Conservation (phyloP, 495 filamentous ascomycete genomes). For the Lindgomyces ingoldianus region DNA sequence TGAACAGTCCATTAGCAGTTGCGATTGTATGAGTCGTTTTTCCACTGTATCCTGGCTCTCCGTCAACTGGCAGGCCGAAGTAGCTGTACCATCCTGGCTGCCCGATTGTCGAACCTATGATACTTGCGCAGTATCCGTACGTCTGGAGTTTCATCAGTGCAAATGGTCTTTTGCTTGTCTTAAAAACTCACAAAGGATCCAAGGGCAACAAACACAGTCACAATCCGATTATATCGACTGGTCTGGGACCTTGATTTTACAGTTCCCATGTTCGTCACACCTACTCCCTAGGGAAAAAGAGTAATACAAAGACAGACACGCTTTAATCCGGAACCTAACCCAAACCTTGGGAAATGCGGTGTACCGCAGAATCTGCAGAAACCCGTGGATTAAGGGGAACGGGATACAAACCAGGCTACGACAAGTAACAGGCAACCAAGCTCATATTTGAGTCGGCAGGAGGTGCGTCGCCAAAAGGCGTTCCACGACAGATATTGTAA, state of each 20-base stretch:
- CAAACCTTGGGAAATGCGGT: no score
- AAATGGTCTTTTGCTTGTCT: neutral
- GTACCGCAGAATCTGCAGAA: no score
- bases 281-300: neutral
- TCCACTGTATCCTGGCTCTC: conserved; percentile 4
- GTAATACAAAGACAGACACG: no score
- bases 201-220: conserved; percentile 13
- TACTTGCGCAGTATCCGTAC: conserved; percentile 14
- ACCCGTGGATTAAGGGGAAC: no score
- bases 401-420: no score
- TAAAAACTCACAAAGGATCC: conserved; percentile 5
- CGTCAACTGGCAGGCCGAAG: conserved; percentile 1
- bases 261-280: neutral
- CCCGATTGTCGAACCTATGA: conserved; percentile 16
- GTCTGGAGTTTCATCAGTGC: conserved; percentile 3
- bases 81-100: conserved; percentile 15
- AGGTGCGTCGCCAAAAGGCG: no score
- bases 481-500: no score
- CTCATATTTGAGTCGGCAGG: no score
- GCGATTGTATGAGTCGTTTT: conserved; percentile 24
- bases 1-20: conserved; percentile 30
- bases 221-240: conserved; percentile 16
- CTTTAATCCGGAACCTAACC: no score
- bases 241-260: conserved; percentile 17
- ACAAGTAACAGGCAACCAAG: no score